Evolutionary conservation across 257 asterid species (phyloP).

Genomic region (Solanum paucissectum): DNA sequence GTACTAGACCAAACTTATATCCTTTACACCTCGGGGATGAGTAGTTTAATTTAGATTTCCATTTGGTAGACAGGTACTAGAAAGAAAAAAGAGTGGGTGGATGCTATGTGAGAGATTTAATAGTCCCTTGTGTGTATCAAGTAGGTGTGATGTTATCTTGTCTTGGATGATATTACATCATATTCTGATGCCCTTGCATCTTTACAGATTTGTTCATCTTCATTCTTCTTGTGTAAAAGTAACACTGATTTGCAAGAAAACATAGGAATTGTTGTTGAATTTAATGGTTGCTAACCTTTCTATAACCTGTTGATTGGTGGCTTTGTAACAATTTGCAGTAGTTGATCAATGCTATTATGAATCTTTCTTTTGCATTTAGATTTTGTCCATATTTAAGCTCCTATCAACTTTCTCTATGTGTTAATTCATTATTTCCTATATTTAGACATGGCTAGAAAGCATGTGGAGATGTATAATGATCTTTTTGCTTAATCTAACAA

Average conservation of each 20-base stretch:
- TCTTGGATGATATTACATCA: neutral
- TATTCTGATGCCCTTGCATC: neutral
- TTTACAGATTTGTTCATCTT: neutral
- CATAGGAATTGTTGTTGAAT: neutral
- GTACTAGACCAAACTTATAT: neutral
- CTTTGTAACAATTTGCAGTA: neutral
- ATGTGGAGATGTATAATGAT: neutral
- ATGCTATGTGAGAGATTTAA: neutral
- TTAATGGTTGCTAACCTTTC: neutral
- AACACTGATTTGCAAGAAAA: neutral
- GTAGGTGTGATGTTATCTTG: neutral
- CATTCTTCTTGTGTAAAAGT: neutral
- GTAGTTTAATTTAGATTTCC: neutral
- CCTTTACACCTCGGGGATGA: neutral
- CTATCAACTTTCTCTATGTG: neutral
- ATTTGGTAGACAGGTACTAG: neutral
- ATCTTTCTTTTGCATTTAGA: neutral
- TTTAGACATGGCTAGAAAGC: neutral
- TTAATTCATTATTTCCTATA: neutral
- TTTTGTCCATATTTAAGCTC: neutral
- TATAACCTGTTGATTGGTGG: neutral
- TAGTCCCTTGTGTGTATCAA: neutral
- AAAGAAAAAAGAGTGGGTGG: neutral
- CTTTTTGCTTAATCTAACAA: neutral
- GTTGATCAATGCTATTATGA: neutral